Conservation (phyloP, 73 alveolate species). For the Paramecium tetraurelia region DNA sequence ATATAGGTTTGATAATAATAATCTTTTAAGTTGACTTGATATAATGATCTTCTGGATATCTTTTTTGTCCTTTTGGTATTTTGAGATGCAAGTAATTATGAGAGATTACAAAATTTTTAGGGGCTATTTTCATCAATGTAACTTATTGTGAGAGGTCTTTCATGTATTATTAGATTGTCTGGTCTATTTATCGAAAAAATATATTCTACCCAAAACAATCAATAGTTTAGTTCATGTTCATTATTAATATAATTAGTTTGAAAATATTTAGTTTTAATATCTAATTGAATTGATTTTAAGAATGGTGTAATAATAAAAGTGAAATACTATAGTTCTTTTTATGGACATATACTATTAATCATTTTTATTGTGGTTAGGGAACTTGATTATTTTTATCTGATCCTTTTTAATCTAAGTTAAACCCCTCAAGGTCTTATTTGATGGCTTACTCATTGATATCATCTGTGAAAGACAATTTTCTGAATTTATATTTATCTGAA, state of each 20-base stretch:
- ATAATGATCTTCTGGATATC: background rate
- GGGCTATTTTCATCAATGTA: background rate
- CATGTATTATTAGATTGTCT: background rate
- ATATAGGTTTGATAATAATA: background rate
- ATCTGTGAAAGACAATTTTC: background rate
- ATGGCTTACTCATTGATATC: background rate
- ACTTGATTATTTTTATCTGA: background rate
- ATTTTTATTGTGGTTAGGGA: background rate
- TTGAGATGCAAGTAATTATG: background rate
- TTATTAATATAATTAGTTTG: background rate
- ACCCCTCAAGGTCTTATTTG: background rate
- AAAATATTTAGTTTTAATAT: background rate
- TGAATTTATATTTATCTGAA: background rate
- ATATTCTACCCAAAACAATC: background rate
- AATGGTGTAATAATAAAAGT: background rate
- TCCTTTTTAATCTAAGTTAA: background rate
- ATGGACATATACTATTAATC: background rate
- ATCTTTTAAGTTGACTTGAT: background rate
- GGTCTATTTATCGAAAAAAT: background rate
- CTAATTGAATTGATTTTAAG: background rate
- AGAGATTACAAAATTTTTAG: background rate
- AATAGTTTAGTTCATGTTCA: background rate
- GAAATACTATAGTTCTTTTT: background rate
- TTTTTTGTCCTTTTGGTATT: background rate
- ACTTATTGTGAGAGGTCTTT: background rate